A percentile compares a stretch with the other conserved stretches of the same genome.
These are phyloP conservation scores for Spathaspora sp. DNA, from an alignment of 805 yeast species.

Conservation along the genomic window DNA sequence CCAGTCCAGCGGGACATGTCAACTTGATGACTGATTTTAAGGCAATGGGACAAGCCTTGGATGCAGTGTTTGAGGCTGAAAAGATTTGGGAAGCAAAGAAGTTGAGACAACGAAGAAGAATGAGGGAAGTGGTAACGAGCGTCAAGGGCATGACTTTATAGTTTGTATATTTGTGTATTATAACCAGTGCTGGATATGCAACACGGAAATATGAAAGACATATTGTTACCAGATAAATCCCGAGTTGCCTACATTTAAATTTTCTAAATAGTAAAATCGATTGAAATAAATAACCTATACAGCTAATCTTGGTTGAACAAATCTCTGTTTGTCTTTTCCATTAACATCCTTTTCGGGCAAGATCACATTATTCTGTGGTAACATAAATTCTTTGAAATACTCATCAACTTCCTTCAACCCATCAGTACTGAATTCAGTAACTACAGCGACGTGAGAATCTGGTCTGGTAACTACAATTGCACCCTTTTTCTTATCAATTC, in stretches of 20 bases:
- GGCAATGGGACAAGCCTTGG: conserved; percentile 68
- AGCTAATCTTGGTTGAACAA: conserved; percentile 12
- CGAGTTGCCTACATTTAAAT: too few species aligned
- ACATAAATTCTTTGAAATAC: conserved; percentile 16
- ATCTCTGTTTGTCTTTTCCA: conserved; percentile 7
- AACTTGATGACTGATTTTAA: conserved; percentile 71
- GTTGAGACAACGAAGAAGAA: neutral
- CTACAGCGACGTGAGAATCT: conserved; percentile 28
- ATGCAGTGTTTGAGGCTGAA: conserved; percentile 61
- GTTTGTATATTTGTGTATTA: too few species aligned
- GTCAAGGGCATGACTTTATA: neutral
- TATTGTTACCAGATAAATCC: too few species aligned
- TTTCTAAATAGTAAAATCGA: too few species aligned
- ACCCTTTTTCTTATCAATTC: conserved; percentile 21
- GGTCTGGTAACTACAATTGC: conserved; percentile 24
- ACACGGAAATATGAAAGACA: too few species aligned
- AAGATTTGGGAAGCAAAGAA: conserved; percentile 25
- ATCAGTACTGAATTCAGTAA: conserved; percentile 12
- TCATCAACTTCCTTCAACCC: conserved; percentile 14
- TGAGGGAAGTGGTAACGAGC: neutral
- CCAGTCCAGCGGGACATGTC: conserved; percentile 72
- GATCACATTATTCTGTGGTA: conserved; percentile 8
- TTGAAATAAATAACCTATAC: conserved; percentile 4
- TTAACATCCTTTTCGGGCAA: conserved; percentile 2
- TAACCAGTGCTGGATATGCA: too few species aligned